These are phyloP conservation scores for Lepidopterella palustris DNA, from an alignment of 495 filamentous ascomycete species.

Conservation along the genomic window DNA sequence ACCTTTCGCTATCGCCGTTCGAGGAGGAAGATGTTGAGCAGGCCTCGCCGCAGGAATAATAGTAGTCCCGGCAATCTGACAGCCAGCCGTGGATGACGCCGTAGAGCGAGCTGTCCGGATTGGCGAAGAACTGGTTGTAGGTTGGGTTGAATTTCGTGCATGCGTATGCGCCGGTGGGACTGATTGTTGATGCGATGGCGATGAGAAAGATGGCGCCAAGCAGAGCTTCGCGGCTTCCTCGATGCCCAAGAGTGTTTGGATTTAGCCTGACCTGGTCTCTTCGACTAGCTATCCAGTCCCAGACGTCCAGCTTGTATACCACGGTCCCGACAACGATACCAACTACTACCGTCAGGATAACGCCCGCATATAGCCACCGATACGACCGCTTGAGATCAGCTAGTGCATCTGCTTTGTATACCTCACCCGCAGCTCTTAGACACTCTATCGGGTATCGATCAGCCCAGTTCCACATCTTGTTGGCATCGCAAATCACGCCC, in stretches of 20 bases:
- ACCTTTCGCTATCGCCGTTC: not conserved
- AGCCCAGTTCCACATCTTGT: not conserved
- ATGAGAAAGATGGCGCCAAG: not conserved
- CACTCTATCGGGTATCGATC: not conserved
- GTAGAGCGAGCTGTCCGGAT: not conserved
- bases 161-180: not conserved
- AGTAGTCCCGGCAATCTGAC: not conserved
- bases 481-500: not conserved
- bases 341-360: not conserved
- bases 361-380: not conserved
- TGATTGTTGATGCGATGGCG: not conserved
- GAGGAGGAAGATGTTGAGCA: not conserved
- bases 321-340: not conserved
- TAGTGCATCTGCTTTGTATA: not conserved
- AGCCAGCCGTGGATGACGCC: not conserved
- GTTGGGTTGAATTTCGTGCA: not conserved
- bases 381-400: not conserved
- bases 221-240: not conserved
- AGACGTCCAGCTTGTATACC: not conserved
- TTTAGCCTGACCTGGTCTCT: too few relatives aligned
- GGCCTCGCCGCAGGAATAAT: not conserved
- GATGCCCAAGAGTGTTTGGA: too few relatives aligned
- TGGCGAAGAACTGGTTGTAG: not conserved
- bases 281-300: not conserved
- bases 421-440: not conserved